Evolutionary conservation across 371 early-diverging fungal species (phyloP).

Genomic region (Haplosporangium sp.): DNA sequence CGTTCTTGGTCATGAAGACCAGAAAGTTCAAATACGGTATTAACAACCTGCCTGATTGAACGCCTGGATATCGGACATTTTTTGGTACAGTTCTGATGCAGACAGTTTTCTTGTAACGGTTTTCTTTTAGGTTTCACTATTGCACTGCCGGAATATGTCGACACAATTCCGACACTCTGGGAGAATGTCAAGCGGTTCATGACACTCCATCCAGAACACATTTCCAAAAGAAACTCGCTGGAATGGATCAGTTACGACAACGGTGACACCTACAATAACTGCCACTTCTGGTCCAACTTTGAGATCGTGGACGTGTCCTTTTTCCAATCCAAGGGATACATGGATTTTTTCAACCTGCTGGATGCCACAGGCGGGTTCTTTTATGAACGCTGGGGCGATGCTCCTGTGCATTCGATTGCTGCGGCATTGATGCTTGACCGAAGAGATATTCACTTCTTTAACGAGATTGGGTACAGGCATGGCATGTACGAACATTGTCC

Average conservation of each 20-base stretch:
- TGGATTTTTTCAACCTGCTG: conserved; percentile 81
- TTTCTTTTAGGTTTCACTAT: conserved; percentile 70
- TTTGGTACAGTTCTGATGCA: not conserved
- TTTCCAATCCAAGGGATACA: conserved; percentile 79
- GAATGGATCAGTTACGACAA: conserved; percentile 65
- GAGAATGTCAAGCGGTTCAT: conserved; percentile 68
- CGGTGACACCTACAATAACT: conserved; percentile 70
- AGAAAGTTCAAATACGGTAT: conserved; percentile 83
- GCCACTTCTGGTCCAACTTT: conserved; percentile 94
- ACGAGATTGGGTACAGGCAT: conserved; percentile 88
- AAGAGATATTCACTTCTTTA: conserved; percentile 91
- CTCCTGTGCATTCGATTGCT: conserved; percentile 94
- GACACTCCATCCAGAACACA: conserved; percentile 58
- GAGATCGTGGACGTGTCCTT: conserved; percentile 90
- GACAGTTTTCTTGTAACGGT: too few relatives aligned
- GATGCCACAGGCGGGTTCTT: conserved; percentile 90
- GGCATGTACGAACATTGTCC: conserved; percentile 80
- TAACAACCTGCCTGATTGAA: too few relatives aligned
- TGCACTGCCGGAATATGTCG: conserved; percentile 80
- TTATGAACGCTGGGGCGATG: conserved; percentile 98
- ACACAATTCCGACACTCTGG: conserved; percentile 89
- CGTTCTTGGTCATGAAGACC: conserved; percentile 84
- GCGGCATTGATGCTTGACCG: conserved; percentile 83
- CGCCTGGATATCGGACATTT: not conserved
- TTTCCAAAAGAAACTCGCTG: conserved; percentile 58